Evolutionary conservation across 768 basidiomycete species (phyloP).

Genomic region (Kondoa malvinella): DNA sequence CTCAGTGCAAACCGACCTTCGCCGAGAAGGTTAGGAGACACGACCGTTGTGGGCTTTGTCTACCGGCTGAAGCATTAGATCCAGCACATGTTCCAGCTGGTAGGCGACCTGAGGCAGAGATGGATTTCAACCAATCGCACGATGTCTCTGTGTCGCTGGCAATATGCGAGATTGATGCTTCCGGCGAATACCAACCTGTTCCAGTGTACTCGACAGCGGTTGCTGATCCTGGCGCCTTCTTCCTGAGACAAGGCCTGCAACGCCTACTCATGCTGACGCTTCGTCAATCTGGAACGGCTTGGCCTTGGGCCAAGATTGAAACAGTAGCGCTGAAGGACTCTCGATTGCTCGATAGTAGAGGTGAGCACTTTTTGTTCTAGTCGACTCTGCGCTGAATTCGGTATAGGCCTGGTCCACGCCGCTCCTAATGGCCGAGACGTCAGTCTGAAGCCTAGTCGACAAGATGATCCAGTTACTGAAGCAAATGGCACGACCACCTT

Average conservation of each 20-base stretch:
- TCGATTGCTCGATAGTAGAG: constrained; percentile 65
- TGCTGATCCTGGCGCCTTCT: constrained; percentile 70
- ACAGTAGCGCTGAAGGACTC: constrained; percentile 66
- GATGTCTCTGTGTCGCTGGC: constrained; percentile 80
- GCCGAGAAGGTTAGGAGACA: constrained; percentile 62
- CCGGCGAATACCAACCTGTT: constrained; percentile 67
- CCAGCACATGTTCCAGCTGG: constrained; percentile 30
- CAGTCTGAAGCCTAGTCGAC: constrained; percentile 55
- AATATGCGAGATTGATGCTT: constrained; percentile 66
- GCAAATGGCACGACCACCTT: constrained; percentile 67
- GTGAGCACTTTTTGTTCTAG: no score
- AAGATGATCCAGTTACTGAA: constrained; percentile 52
- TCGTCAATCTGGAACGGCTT: constrained; percentile 67
- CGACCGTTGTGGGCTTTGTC: not conserved
- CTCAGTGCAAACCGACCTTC: constrained; percentile 60
- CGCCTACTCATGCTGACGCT: constrained; percentile 58
- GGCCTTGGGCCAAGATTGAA: constrained; percentile 69
- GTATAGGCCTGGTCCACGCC: constrained; percentile 41
- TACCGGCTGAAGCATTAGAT: constrained; percentile 84
- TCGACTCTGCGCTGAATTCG: not conserved
- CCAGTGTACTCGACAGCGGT: constrained; percentile 58
- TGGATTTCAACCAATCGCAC: constrained; percentile 68
- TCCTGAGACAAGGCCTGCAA: constrained; percentile 83
- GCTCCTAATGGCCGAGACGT: constrained; percentile 54
- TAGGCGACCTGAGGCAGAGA: constrained; percentile 78